phyloP scores from a whole-genome alignment of 2,329 filamentous ascomycete species.

The Dactylella cylindrospora region DNA sequence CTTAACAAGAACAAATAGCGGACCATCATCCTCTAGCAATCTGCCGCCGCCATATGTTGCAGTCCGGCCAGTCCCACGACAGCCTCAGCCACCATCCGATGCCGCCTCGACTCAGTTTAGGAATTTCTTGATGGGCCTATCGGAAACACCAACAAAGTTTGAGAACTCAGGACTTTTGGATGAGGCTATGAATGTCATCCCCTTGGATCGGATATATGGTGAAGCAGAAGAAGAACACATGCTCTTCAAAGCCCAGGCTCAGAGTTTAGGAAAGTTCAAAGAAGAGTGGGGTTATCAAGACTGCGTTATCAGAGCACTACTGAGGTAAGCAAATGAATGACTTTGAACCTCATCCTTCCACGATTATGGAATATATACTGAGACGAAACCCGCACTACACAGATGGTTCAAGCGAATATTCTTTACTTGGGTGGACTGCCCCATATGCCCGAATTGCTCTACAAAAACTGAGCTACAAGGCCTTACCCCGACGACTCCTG shows the following conservation, averaged over 20 bases:
- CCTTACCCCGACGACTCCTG: constrained; percentile 79
- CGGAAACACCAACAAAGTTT: constrained; percentile 85
- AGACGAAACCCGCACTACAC: constrained; percentile 7
- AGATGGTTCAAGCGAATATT: constrained; percentile 96
- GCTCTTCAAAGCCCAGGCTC: constrained; percentile 81
- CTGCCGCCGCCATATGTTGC: constrained; percentile 64
- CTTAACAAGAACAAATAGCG: constrained; percentile 49
- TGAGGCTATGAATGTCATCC: constrained; percentile 82
- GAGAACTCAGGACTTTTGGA: constrained; percentile 94
- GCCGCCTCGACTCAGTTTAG: constrained; percentile 71
- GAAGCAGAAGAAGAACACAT: constrained; percentile 94
- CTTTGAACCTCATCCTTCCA: too few species aligned
- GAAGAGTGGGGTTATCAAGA: constrained; percentile 97
- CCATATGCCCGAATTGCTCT: constrained; percentile 76
- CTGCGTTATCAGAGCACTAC: constrained; percentile 83
- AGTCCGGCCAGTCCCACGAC: constrained; percentile 57
- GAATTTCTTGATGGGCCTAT: constrained; percentile 80
- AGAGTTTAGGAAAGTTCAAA: constrained; percentile 78
- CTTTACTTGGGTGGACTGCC: constrained; percentile 97
- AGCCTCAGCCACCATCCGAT: constrained; percentile 73
- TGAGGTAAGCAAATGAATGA: constrained; percentile 63
- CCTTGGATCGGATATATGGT: constrained; percentile 84
- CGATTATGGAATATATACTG: constrained; percentile 20
- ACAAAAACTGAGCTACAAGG: constrained; percentile 81
- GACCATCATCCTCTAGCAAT: constrained; percentile 25